Evolutionary conservation across 2,329 filamentous ascomycete species (phyloP), one percentile per base, ranked within the genome.

Genomic region (Fusarium nanum): DNA sequence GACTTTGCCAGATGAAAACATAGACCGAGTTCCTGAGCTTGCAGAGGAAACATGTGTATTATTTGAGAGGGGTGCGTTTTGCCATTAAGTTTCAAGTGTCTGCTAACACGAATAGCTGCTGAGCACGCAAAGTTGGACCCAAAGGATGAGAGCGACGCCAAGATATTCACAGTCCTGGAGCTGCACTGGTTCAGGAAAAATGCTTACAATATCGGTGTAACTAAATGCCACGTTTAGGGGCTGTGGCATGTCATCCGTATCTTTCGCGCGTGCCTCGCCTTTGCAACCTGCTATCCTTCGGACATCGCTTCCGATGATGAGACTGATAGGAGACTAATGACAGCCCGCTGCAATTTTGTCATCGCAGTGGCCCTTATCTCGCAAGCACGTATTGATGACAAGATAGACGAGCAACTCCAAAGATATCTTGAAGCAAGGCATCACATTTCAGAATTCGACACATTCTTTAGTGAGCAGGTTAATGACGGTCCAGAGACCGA

Each of bases 121-220:
- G 71, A 73, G 27, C 56, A 73, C 57, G 74, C 79, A 22, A 60
- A 81, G 32, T 69, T 79, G 62, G 78, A 77, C 20, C 80, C 75
- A 5, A 81, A 75, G 54, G 81, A 81, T 68, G 77, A 73, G 42
- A 73, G 81, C 20, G 83, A 81, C 11, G 78, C 80, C 32, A 87
- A 80, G 66, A 60, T 85, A 2, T 93, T 94, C 75, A 87, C 85
- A 1, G 61, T 85, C 1, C 77, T 83, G 5, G 93, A 97, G 73
- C 83, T 97, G 6, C 87, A 94, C 71, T 97, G 93, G 93, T 94
- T 97, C 76, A 91, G 90, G 40, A 90, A 90, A 67, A 95, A 92
- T 68, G 86, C 91, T 2, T 97, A 97, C 81, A 97, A 96, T 70
- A 78, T 94, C 9, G 90, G 89, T 0, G 79, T 95, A 7, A 88